Evolutionary conservation across 192 early-diverging fungal species (phyloP), one percentile per base, ranked within the genome.

Genomic region (Mortierella antarctica): DNA sequence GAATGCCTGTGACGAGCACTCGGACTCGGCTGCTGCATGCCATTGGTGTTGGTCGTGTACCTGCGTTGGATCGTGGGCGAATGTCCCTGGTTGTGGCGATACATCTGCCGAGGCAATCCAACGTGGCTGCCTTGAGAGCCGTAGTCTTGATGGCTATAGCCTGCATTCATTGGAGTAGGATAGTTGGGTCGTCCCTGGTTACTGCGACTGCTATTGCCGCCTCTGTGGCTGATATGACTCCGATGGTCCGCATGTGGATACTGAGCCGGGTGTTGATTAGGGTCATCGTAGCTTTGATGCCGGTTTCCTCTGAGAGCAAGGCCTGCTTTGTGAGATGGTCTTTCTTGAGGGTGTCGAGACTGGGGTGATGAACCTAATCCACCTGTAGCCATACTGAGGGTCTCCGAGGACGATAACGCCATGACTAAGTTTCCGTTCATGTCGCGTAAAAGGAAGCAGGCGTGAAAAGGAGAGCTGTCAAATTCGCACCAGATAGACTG

Each of bases 31-130:
- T 58, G 56, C 5, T 54, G 18, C 31, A 58, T 57, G 53, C 18
- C 46, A 20, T 21, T 67, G 63, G 40, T 53, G 65, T 55, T 67
- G 65, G 4, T 67, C 57, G 15, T 50, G 42, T 51, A 31, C 31
- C 3, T 31, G 31, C 31, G 31, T 31, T 31, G 31, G 31, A 3
- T 31, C 31, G 31, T 31, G 1, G 31, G 31, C 31, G 31, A 31
- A 31, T 31, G 31, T 31, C 31, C 31, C 31, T 31, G 31, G 31
- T 31, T 31, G 31, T 31, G 31, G 31, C 31, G 31, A 31, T 31
- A 31, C 31, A 31, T 31, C 31, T 31, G 31, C 31, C 31, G 31
- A 31, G 31, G 31, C 31, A 31, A 31, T 31, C 31, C 31, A 31
- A 3, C 31, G 31, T 31, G 31, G 31, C 31, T 31, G 31, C 31